These are phyloP conservation scores for Physaria fendleri DNA, from an alignment of 345 rosid species.

Conservation along the genomic window DNA sequence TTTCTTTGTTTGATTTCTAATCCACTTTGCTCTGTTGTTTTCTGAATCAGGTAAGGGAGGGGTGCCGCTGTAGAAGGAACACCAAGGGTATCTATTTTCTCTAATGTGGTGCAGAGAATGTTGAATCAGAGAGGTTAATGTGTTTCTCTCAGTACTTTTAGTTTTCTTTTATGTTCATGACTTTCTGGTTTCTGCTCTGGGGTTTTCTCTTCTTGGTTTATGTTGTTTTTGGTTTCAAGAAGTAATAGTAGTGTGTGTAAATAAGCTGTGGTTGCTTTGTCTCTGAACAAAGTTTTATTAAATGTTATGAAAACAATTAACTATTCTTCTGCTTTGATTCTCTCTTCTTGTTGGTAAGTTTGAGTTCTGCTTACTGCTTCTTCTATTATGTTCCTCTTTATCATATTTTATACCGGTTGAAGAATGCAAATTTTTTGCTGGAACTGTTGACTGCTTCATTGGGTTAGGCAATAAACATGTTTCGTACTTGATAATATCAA, in stretches of 20 bases:
- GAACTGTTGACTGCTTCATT: too few species aligned
- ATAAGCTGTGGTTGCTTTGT: neutral
- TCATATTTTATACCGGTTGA: neutral
- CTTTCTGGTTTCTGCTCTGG: neutral
- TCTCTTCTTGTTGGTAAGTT: neutral
- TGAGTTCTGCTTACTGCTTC: neutral
- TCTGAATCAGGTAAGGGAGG: constrained; percentile 13
- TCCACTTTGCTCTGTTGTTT: neutral
- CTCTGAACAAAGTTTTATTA: neutral
- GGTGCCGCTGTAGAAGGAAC: neutral
- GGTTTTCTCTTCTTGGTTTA: neutral
- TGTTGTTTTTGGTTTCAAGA: neutral
- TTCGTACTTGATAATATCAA: neutral
- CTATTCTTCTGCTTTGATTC: neutral
- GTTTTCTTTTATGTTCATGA: neutral
- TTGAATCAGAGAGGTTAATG: neutral
- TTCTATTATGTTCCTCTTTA: neutral
- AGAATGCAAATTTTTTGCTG: neutral
- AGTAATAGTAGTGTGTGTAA: neutral
- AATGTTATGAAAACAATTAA: neutral
- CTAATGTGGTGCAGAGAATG: neutral
- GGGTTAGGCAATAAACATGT: neutral
- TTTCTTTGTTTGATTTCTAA: neutral
- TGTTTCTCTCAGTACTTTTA: neutral
- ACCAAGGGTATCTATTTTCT: neutral